Evolutionary conservation across 768 basidiomycete genomes (phyloP), one percentile per base, ranked within the genome.

Genomic region (Scleroderma citrinum): DNA sequence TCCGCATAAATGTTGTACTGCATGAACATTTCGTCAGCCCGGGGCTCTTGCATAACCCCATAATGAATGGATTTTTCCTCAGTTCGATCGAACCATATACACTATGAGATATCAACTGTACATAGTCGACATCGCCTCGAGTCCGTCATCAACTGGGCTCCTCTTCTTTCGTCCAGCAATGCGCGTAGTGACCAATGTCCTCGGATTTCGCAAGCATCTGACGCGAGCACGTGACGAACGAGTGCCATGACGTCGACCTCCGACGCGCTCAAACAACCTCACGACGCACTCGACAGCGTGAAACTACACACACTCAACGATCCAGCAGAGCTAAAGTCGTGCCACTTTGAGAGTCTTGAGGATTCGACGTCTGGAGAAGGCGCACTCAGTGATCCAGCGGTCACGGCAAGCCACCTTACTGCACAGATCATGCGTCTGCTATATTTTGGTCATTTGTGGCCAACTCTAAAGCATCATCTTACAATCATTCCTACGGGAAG

Each of bases 401-500:
- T 83, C 7, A 73, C 83, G 11, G 74, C 76, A 21, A 73, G 71
- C 35, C 79, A 85, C 50, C 76, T 87, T 5, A 71, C 75, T 20
- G 73, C 76, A 8, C 83, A 86, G 51, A 72, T 76, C 32, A 85
- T 85, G 83, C 60, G 5, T 26, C 7, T 36, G 43, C 17, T n/a
- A 14, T 3, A 37, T 8, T 48, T 20, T n/a, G 30, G 30, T 23
- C 40, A 1, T 45, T 38, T 5, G 5, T 2, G 2, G 35, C 8
- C 32, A 21, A 13, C 8, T 29, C 53, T 55, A 39, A 66, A 38
- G 36, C 31, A 16, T 7, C 12, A 7, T 20, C 41, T n/a, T 2
- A 14, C 46, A 88, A 87, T 72, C 81, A 7, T 87, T 82, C 56
- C 71, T 92, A 17, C 76, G 84, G 20, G 87, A 88, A 58, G 78